A percentile compares a stretch with the other conserved stretches of the same genome.
These are phyloP conservation scores for Selenicereus undatus DNA, from an alignment of 148 eudicot species.

Conservation along the genomic window DNA sequence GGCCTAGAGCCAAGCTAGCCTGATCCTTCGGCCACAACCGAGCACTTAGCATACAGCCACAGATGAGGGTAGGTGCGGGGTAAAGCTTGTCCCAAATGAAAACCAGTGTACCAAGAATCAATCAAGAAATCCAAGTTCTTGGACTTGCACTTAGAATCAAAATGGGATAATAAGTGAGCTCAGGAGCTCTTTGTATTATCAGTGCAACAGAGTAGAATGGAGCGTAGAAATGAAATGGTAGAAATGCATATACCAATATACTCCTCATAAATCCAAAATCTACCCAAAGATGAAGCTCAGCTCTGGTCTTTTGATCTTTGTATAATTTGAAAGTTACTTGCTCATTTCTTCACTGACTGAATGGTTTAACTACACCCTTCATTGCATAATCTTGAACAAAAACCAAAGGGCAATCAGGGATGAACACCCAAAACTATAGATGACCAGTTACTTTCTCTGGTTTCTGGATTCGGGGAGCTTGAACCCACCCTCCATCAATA, in stretches of 20 bases:
- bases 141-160: background rate
- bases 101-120: too few relatives aligned
- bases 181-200: slow-evolving; percentile 11
- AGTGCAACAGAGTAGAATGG: background rate
- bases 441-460: slow-evolving; percentile 27
- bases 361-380: background rate
- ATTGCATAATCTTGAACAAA: background rate
- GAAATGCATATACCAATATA: background rate
- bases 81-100: too few relatives aligned
- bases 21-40: too few relatives aligned
- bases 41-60: background rate
- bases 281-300: background rate
- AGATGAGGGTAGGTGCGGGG: background rate
- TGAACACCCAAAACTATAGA: slow-evolving; percentile 3
- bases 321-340: slow-evolving; percentile 8
- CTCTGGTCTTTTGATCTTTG: background rate
- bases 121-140: background rate
- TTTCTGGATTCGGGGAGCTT: slow-evolving; percentile 33
- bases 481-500: slow-evolving; percentile 41
- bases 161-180: slow-evolving; percentile 4
- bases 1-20: too few relatives aligned
- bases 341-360: background rate
- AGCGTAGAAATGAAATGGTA: background rate
- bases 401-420: background rate
- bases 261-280: background rate